Base-by-base conservation (phyloP, 73 alveolate species). In the Tetrahymena thermophila region DNA sequence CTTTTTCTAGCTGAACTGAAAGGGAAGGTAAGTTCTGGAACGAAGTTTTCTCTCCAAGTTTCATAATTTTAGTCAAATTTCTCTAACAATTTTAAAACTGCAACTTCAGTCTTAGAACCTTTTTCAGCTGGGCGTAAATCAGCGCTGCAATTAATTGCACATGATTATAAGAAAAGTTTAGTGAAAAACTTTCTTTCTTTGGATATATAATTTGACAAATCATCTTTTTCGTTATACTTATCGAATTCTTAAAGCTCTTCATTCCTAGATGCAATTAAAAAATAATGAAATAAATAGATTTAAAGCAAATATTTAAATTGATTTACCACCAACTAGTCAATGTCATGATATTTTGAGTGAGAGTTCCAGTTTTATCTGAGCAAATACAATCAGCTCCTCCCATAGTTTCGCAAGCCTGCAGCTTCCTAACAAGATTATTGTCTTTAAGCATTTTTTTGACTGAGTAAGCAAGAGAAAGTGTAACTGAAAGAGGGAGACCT, bases 381-480 rank as follows among this genome's bases (percentile, higher is more conserved):
- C 98, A 97, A 56, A 97, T 96, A 94, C 94, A 94, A 31, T 97
- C 94, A 40, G 97, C 98, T 16, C 99, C 99, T n/a, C 99, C 99
- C 99, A 98, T 98, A 85, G 98, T 98, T 93, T 98, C 99, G 94
- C 99, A 98, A 84, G 99, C 98, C 17, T 98, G 93, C 40, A 97
- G 96, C 85, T 95, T 95, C 85, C 97, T 96, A 17, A 97, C 98
- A 93, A 97, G 96, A 93, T 96, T 97, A 85, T 97, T 57, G 85
- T 97, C 98, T 31, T 93, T 94, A 43, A 96, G 96, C 98, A 97
- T 97, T 94, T 96, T 96, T 94, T 96, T 96, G 89, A 97, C 97
- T 14, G 98, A 96, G 85, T 95, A 97, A 34, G 98, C 98, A 7
- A 97, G 94, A 19, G 98, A 93, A 31, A 97, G 94, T 83, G 98